These are phyloP conservation scores for Trichothecium roseum DNA, from an alignment of 2,329 filamentous ascomycete species.

Conservation along the genomic window DNA sequence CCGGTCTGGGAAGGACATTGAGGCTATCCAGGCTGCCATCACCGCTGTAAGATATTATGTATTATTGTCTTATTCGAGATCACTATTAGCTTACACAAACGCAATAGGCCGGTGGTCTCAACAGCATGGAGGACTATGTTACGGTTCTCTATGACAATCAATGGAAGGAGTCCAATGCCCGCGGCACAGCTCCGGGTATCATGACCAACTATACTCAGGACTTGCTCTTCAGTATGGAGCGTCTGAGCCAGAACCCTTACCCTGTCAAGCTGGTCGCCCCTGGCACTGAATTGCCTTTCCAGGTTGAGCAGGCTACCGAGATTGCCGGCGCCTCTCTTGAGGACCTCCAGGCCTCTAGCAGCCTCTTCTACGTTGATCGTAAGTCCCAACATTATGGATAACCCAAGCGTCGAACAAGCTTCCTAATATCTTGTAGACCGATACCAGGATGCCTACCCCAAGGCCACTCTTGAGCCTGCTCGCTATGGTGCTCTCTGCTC, in stretches of 20 bases:
- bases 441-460: conserved; percentile 18
- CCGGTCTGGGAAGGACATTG: conserved; percentile 4
- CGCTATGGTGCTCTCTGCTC: conserved; percentile 29
- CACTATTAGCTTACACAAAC: too few species aligned
- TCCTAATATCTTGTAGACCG: conserved; percentile 11
- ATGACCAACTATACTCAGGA: conserved; percentile 35
- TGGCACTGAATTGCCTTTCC: conserved; percentile 24
- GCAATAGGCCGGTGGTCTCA: conserved; percentile 11
- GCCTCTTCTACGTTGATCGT: conserved; percentile 28
- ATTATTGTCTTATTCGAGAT: too few species aligned
- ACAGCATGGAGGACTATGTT: conserved; percentile 23
- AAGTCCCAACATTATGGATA: conserved; percentile 9
- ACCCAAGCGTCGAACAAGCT: conserved; percentile 6
- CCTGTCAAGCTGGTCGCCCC: conserved; percentile 20
- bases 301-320: conserved; percentile 17
- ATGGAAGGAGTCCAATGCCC: conserved; percentile 26
- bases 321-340: conserved; percentile 21
- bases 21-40: conserved; percentile 4
- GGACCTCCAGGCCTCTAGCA: conserved; percentile 20
- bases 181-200: conserved; percentile 16
- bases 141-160: conserved; percentile 28
- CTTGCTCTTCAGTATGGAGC: conserved; percentile 35
- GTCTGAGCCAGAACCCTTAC: conserved; percentile 31
- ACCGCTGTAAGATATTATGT: conserved; percentile 4
- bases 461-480: conserved; percentile 9